Evolutionary conservation across 73 alveolate genomes (phyloP), one percentile per base, ranked within the genome.

Genomic region (Paraurostyla sp.): DNA sequence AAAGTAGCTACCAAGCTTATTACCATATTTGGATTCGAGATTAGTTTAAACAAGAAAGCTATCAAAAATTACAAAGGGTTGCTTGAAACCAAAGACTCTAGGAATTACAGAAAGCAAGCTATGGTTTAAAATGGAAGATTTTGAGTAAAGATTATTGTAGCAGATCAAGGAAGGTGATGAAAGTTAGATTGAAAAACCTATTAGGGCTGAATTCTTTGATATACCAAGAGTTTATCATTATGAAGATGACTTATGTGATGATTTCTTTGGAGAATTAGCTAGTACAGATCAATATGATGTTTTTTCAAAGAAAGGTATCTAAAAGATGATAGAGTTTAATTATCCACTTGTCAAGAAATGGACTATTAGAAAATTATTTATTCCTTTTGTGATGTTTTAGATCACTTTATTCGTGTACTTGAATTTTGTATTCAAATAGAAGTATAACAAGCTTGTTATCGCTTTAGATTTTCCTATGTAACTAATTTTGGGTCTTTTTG

Each of bases 21-120:
- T 78, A 3, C 50, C 76, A 7, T 78, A 78, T 54, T 32, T 78
- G 29, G 89, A 78, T 54, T 78, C 89, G 0, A 78, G 89, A 54
- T n/a, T 78, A 16, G 80, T 78, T n/a, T 35, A 78, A 36, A 78
- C 89, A 0, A 52, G 33, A 35, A 51, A 49, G 33, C 36, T 54
- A 9, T 49, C 32, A 35, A 78, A 54, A 36, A 78, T 78, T 36
- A 78, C 80, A 4, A 51, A 49, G 46, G 89, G 89, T 32, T 40
- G 63, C 43, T 60, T 78, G 6, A 54, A 78, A 20, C 22, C 50
- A 22, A 25, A 73, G 3, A 13, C 65, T 16, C 86, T 27, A 6
- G 89, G 89, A 3, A 52, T 78, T 7, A 23, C 73, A 32, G 89
- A 49, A 35, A 43, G 52, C 25, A 78, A 78, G 25, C 18, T 78